phyloP scores from a whole-genome alignment of 2,329 filamentous ascomycete species.

The Sphaerulina musiva region DNA sequence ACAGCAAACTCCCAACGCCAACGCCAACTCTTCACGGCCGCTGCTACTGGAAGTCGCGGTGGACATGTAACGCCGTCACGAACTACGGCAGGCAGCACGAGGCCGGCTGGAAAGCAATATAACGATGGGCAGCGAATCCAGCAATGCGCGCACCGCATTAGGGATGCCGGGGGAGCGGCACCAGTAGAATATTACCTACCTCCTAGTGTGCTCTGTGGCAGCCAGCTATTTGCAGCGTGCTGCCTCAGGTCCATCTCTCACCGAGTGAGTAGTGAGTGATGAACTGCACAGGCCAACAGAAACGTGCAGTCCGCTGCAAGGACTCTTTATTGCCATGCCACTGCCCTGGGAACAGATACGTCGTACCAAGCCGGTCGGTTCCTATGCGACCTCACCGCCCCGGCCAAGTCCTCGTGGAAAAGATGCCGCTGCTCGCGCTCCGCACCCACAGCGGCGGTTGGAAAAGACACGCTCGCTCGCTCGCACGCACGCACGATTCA shows the following conservation, averaged over 20 bases:
- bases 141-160: neutral
- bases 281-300: slow-evolving; percentile 4
- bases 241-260: neutral
- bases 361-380: slow-evolving; percentile 6
- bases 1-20: neutral
- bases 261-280: slow-evolving; percentile 14
- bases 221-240: slow-evolving; percentile 17
- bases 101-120: neutral
- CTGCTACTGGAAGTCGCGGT: neutral
- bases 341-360: slow-evolving; percentile 4
- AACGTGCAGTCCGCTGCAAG: slow-evolving; percentile 18
- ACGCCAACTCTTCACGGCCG: neutral
- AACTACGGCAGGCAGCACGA: slow-evolving; percentile 15
- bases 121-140: no score
- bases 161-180: slow-evolving; percentile 11
- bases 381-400: slow-evolving; percentile 9
- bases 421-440: neutral
- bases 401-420: neutral
- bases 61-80: slow-evolving; percentile 19
- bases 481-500: neutral
- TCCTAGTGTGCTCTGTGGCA: no score
- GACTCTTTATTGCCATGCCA: slow-evolving; percentile 7
- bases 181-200: no score
- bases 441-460: neutral
- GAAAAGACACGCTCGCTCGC: neutral